A percentile compares a stretch with the other conserved stretches of the same genome.
These are phyloP conservation scores for Eucommia ulmoides DNA, from an alignment of 257 asterid genomes.

Conservation along the genomic window DNA sequence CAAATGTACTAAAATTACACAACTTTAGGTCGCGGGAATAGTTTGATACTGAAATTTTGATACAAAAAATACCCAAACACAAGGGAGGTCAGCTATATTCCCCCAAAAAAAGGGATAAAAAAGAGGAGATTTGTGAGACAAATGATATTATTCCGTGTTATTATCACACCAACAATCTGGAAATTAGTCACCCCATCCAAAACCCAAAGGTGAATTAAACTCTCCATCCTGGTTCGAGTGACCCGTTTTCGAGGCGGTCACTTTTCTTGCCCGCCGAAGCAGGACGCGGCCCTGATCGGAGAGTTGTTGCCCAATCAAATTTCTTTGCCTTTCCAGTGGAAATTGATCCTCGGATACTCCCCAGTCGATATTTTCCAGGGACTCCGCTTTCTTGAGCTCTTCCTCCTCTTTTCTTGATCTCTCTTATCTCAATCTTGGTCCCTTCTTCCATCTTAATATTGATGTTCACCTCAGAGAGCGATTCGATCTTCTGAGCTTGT, in stretches of 20 bases:
- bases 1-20: too few species aligned
- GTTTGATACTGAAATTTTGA: too few species aligned
- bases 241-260: constrained; percentile 5
- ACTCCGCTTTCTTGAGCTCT: constrained; percentile 5
- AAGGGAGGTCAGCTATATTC: too few species aligned
- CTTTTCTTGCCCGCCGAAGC: too few species aligned
- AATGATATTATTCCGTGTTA: too few species aligned
- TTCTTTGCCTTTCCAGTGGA: constrained; percentile 6
- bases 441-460: constrained; percentile 55
- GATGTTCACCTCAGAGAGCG: constrained; percentile 44
- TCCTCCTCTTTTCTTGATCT: constrained; percentile 37
- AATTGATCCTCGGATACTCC: neutral
- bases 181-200: too few species aligned
- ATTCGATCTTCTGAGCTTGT: constrained; percentile 3
- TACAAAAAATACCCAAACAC: too few species aligned
- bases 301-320: constrained; percentile 49
- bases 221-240: constrained; percentile 24
- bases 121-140: too few species aligned
- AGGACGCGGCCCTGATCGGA: too few species aligned
- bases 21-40: too few species aligned
- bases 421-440: constrained; percentile 39
- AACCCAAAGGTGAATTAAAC: neutral
- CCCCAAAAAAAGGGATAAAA: too few species aligned
- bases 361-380: neutral
- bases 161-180: too few species aligned